These are phyloP conservation scores for Boehmeria nivea DNA, from an alignment of 306 rosid species.

Conservation along the genomic window DNA sequence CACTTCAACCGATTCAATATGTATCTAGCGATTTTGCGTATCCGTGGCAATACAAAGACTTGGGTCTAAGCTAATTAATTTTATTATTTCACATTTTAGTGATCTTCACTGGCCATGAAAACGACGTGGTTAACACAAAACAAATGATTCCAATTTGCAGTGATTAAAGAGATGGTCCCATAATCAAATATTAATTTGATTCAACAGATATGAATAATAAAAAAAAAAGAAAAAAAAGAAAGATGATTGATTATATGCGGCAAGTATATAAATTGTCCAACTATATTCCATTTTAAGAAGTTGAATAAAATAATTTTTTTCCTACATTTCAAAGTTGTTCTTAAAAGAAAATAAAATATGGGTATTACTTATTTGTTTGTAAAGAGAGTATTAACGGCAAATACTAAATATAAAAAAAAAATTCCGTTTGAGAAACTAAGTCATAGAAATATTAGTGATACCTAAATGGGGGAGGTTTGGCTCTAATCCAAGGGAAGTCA, in stretches of 20 bases:
- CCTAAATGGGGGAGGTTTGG: background rate
- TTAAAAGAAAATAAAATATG: no score
- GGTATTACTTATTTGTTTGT: no score
- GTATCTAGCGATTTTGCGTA: conserved; percentile 8
- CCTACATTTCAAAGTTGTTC: no score
- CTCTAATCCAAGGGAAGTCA: background rate
- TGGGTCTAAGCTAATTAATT: background rate
- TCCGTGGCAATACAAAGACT: background rate
- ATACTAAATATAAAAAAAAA: no score
- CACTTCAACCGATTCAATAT: background rate
- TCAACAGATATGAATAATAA: background rate
- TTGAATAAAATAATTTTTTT: background rate
- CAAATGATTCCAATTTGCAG: conserved; percentile 12
- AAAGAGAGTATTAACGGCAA: no score
- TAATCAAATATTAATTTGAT: background rate
- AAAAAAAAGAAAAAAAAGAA: no score
- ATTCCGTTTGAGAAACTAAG: no score
- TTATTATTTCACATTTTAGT: background rate
- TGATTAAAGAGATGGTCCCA: background rate
- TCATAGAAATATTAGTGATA: background rate
- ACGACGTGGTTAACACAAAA: conserved; percentile 17
- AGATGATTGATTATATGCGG: background rate
- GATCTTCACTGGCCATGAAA: background rate
- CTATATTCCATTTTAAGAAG: background rate
- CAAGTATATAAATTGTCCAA: background rate